These are phyloP conservation scores for Phytophthora niederhauseri DNA, from an alignment of 352 stramenopile genomes.

Conservation along the genomic window DNA sequence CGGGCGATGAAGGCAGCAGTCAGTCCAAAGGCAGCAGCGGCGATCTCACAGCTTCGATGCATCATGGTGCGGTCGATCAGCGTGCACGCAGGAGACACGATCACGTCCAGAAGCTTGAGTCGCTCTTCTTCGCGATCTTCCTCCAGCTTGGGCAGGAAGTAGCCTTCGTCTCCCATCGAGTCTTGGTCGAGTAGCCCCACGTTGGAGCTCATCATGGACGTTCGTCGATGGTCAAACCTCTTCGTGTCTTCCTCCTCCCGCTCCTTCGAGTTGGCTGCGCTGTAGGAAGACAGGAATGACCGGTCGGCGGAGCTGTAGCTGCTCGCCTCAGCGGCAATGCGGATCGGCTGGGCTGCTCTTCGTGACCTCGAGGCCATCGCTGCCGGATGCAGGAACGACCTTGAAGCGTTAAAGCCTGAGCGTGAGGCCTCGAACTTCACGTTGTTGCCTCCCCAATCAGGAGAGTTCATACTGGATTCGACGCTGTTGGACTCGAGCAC, in stretches of 20 bases:
- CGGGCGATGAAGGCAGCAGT: slow-evolving; percentile 58
- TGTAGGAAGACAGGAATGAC: slow-evolving; percentile 21
- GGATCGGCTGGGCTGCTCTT: slow-evolving; percentile 27
- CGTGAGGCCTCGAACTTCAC: slow-evolving; percentile 19
- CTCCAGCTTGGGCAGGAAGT: slow-evolving; percentile 53
- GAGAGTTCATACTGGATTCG: slow-evolving; percentile 29
- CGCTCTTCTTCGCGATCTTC: slow-evolving; percentile 44
- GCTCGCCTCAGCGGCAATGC: slow-evolving; percentile 46
- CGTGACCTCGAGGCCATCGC: slow-evolving; percentile 26
- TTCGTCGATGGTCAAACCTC: slow-evolving; percentile 41
- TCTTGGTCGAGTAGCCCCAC: slow-evolving; percentile 57
- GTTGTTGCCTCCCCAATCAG: slow-evolving; percentile 11
- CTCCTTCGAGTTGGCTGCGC: slow-evolving; percentile 32
- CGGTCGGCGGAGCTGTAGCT: slow-evolving; percentile 48
- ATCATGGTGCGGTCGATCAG: slow-evolving; percentile 63
- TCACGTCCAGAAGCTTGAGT: slow-evolving; percentile 53
- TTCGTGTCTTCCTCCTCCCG: slow-evolving; percentile 34
- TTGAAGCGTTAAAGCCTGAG: slow-evolving; percentile 27
- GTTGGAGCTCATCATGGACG: slow-evolving; percentile 61
- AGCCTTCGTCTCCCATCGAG: slow-evolving; percentile 41
- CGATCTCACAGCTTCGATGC: slow-evolving; percentile 60
- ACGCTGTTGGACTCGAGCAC: slow-evolving; percentile 28
- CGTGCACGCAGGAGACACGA: slow-evolving; percentile 63
- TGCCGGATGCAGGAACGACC: slow-evolving; percentile 59
- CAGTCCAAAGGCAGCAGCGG: slow-evolving; percentile 51